Conservation (phyloP, 371 early-diverging fungal genomes). For the Fennellomyces sp. region DNA sequence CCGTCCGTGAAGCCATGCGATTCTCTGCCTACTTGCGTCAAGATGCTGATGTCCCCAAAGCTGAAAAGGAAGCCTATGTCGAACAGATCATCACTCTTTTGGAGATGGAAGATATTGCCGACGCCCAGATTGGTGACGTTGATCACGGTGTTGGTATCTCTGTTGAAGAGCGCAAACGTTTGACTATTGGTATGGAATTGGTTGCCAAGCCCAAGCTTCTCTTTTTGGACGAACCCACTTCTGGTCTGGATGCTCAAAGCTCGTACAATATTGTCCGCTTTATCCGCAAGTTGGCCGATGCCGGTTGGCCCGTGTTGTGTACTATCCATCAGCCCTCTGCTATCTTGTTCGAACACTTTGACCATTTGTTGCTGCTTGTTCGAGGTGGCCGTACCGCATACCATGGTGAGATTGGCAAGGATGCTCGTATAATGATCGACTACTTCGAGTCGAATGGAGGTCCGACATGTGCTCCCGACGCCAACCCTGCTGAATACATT, state of each 20-base stretch:
- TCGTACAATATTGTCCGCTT: constrained; percentile 69
- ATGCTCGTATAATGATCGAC: constrained; percentile 51
- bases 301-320: constrained; percentile 62
- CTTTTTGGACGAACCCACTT: constrained; percentile 88
- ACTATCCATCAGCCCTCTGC: constrained; percentile 76
- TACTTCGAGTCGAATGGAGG: constrained; percentile 68
- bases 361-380: constrained; percentile 67
- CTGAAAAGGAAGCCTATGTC: constrained; percentile 61
- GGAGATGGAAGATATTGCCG: constrained; percentile 59
- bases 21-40: constrained; percentile 72
- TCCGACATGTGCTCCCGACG: constrained; percentile 48
- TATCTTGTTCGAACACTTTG: constrained; percentile 65
- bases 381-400: constrained; percentile 65
- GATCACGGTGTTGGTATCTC: constrained; percentile 52
- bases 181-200: constrained; percentile 71
- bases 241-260: constrained; percentile 67
- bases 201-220: constrained; percentile 73
- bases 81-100: constrained; percentile 64
- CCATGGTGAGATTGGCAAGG: constrained; percentile 63
- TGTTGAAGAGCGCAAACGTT: constrained; percentile 68
- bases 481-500: constrained; percentile 77
- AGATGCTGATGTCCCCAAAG: constrained; percentile 47
- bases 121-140: constrained; percentile 55
- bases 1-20: constrained; percentile 66
- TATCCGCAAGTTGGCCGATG: constrained; percentile 61